Conservation (phyloP, 2,329 filamentous ascomycete species). For the Talaromyces funiculosus region DNA sequence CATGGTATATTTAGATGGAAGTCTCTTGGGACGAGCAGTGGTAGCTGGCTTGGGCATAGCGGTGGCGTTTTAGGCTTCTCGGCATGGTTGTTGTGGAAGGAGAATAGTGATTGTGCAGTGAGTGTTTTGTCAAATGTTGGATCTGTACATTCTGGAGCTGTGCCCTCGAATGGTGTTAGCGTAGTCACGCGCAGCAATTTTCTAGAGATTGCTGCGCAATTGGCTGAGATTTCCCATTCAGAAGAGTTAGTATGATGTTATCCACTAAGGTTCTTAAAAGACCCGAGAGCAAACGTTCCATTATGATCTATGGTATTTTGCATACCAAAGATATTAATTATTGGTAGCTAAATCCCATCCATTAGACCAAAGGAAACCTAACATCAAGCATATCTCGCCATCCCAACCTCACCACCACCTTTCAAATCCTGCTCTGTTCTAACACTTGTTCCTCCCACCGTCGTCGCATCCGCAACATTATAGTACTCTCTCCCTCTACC, state of each 20-base stretch:
- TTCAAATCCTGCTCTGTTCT: neutral
- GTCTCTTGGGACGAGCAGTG: neutral
- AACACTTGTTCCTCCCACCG: neutral
- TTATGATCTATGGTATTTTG: no score
- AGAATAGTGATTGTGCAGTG: neutral
- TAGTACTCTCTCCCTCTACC: neutral
- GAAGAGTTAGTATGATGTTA: no score
- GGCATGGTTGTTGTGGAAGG: neutral
- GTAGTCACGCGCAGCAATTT: neutral
- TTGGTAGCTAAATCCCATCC: no score
- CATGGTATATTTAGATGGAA: neutral
- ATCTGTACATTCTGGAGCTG: neutral
- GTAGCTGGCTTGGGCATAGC: neutral
- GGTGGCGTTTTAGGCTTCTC: neutral
- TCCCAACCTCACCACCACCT: neutral
- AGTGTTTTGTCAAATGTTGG: neutral
- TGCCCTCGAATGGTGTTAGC: neutral
- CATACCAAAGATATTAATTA: no score
- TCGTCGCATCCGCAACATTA: neutral
- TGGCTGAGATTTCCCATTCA: neutral
- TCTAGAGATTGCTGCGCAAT: neutral
- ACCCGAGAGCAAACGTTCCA: no score
- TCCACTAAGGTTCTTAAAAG: no score
- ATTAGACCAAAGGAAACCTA: neutral
- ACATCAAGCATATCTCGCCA: conserved; percentile 5